Base-by-base conservation (phyloP, 768 basidiomycete genomes). In the Infundibulicybe gibba region DNA sequence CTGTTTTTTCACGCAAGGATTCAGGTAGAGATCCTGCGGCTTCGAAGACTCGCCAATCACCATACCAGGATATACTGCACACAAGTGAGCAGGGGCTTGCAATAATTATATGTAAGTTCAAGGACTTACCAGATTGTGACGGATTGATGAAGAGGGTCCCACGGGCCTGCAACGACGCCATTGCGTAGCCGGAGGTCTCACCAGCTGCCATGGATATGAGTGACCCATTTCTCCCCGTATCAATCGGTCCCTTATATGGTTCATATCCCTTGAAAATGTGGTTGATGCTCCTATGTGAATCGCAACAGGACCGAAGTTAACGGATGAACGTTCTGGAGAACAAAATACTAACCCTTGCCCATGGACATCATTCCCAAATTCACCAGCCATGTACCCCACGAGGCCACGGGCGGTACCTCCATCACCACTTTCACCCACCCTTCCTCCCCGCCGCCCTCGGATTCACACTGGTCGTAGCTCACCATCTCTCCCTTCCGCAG, bases 201-300 rank as follows among this genome's bases (percentile, higher is more conserved):
- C 75, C 75, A 16, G 61, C 52, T 11, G 68, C 56, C 74, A 76
- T 76, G 6, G 73, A 72, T 32, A 77, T 74, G 32, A 77, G 53
- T 37, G 74, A 66, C 6, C 73, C 75, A 44, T 74, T 75, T 17
- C 75, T 63, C 1, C 74, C 74, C 2, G 75, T 76, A 45, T 75
- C 73, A 30, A 76, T 69, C 8, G 56, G 57, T 3, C 74, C 74
- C 37, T 65, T 68, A 58, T 57, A 73, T 0, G 70, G 64, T 43
- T 72, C 69, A 43, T 77, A 77, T 1, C 60, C 74, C 49, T 76
- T 75, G 63, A 77, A 77, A 14, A 74, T 75, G 47, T 77, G 75
- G 50, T 75, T 76, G 47, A 77, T 70, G n/a, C 74, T 73, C 41
- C 71, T 73, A 45, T 10, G n/a, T 30, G 25, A 14, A 12, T 12